Evolutionary conservation across 768 basidiomycete genomes (phyloP), one percentile per base, ranked within the genome.

Genomic region (Calocybe gangraenosa): DNA sequence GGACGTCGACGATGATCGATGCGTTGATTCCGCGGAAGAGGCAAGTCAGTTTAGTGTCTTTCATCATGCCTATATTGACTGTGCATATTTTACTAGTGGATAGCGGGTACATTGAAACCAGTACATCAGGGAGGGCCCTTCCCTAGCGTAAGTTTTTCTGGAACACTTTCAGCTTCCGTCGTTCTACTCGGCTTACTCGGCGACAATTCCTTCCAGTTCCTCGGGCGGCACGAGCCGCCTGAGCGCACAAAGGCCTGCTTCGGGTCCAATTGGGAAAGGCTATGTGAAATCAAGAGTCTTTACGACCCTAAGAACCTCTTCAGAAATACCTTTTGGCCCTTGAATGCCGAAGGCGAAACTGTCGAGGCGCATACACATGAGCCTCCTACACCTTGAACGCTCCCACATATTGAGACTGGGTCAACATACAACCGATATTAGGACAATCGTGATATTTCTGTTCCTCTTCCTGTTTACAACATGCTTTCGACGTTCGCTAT

Each of bases 221-320:
- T 90, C 37, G 86, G 85, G 17, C 76, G 87, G 11, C 76, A 79
- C 43, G 87, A 90, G 59, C 64, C 75, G 0, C 71, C 82, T 1
- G 65, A 70, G 17, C 81, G 86, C 17, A 77, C 77, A 37, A 79
- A 77, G 53, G 72, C 74, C 2, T 87, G 79, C 57, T 90, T 78
- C 58, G 89, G 89, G 2, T 71, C 75, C 40, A 89, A 87, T 59
- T 93, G 88, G 82, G 59, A 67, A 0, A 78, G 84, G 25, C 71
- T 94, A 1, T 67, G 71, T 28, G 76, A 77, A 50, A 70, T 93
- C 60, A 95, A 94, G 68, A 66, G 71, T 49, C 65, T 68, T 39
- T 87, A 91, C 55, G 92, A 95, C 58, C 91, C 92, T 0, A 63
- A 66, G 33, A 82, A 84, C 47, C 50, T 94, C 34, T 91, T 93